Evolutionary conservation across 2,329 filamentous ascomycete genomes (phyloP).

Genomic region (Nemania bipapillata): DNA sequence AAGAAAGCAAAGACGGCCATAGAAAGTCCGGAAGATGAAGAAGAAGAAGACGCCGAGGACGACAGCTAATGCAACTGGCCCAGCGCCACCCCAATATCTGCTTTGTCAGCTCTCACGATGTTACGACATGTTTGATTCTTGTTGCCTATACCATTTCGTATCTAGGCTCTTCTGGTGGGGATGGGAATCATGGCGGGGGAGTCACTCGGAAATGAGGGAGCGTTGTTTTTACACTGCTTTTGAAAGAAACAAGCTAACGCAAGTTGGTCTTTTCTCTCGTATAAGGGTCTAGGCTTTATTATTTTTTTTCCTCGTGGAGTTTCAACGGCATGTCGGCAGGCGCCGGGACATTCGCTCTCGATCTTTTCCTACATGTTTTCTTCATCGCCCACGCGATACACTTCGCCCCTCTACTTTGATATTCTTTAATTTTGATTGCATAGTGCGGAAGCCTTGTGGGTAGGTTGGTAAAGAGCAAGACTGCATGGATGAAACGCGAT

Average conservation of each 20-base stretch:
- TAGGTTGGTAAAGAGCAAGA: conserved; percentile 46
- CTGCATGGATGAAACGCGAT: conserved; percentile 52
- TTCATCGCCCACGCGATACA: conserved; percentile 52
- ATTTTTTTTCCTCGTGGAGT: conserved; percentile 39
- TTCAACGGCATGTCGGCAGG: conserved; percentile 46
- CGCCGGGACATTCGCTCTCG: conserved; percentile 52
- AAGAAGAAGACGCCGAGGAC: conserved; percentile 58
- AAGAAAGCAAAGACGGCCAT: conserved; percentile 63
- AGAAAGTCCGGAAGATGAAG: conserved; percentile 58
- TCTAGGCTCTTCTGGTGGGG: conserved; percentile 41
- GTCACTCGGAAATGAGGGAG: conserved; percentile 47
- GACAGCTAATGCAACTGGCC: conserved; percentile 52
- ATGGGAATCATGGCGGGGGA: conserved; percentile 47
- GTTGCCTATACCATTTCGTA: conserved; percentile 49
- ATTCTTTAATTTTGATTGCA: conserved; percentile 44
- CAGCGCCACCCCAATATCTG: conserved; percentile 35
- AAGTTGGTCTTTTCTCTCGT: conserved; percentile 38
- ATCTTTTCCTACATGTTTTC: conserved; percentile 50
- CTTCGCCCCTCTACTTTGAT: conserved; percentile 39
- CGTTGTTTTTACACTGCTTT: conserved; percentile 45
- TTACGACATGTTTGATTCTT: conserved; percentile 51
- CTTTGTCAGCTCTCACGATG: conserved; percentile 52
- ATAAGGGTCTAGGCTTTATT: conserved; percentile 35
- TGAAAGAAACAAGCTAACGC: conserved; percentile 40
- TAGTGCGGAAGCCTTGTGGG: conserved; percentile 43